These are phyloP conservation scores for Ogataea allantospora DNA, from an alignment of 805 yeast species.

Conservation along the genomic window DNA sequence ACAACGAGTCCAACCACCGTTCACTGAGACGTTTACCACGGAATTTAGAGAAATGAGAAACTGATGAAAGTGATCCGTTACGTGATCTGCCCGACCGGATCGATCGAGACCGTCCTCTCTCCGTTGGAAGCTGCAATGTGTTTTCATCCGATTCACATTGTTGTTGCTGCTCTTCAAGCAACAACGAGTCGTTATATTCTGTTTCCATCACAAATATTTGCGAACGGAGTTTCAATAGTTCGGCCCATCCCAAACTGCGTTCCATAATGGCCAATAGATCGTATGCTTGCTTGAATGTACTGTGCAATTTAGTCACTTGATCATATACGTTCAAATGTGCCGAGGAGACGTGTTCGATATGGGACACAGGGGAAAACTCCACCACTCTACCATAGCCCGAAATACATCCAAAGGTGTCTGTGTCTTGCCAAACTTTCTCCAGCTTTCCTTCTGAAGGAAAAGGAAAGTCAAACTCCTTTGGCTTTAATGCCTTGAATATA, in stretches of 20 bases:
- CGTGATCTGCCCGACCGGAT: constrained; percentile 19
- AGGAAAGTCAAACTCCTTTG: constrained; percentile 46
- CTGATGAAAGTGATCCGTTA: constrained; percentile 22
- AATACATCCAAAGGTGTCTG: constrained; percentile 32
- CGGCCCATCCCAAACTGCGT: constrained; percentile 80
- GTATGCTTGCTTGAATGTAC: constrained; percentile 61
- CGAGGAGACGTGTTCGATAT: constrained; percentile 46
- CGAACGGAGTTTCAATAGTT: constrained; percentile 61
- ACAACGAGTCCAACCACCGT: constrained; percentile 69
- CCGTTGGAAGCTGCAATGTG: constrained; percentile 6
- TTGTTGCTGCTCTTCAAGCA: constrained; percentile 19
- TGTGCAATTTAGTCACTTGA: constrained; percentile 44
- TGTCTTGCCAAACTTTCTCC: constrained; percentile 46
- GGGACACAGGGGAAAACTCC: constrained; percentile 32
- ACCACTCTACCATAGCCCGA: constrained; percentile 35
- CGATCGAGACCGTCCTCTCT: constrained; percentile 20
- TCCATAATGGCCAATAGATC: constrained; percentile 68
- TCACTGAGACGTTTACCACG: constrained; percentile 59
- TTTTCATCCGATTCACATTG: constrained; percentile 9
- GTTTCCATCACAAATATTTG: constrained; percentile 78
- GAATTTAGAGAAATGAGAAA: constrained; percentile 29
- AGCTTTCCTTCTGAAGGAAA: constrained; percentile 54
- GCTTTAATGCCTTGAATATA: constrained; percentile 40
- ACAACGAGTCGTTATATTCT: constrained; percentile 44
- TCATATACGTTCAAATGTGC: constrained; percentile 47